A percentile compares a stretch with the other conserved stretches of the same genome.
These are phyloP conservation scores for Odontarrhena argentea DNA, from an alignment of 345 rosid genomes.

Conservation along the genomic window DNA sequence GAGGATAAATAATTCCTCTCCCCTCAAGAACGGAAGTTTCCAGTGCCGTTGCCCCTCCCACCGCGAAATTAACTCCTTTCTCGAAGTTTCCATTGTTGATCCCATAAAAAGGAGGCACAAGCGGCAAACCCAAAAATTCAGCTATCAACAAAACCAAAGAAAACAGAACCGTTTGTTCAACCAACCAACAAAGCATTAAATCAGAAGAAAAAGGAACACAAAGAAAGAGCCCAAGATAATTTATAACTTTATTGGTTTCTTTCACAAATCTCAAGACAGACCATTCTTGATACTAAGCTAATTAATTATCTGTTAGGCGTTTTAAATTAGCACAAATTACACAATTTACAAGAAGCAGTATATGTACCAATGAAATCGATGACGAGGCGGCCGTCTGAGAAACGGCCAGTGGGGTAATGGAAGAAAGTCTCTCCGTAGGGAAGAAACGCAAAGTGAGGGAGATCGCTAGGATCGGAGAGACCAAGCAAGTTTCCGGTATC, in stretches of 20 bases:
- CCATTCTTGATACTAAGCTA: no score
- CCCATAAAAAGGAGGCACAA: conserved; percentile 45
- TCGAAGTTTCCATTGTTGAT: conserved; percentile 27
- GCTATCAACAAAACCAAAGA: conserved; percentile 35
- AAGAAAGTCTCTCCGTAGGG: conserved; percentile 59
- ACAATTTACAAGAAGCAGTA: not conserved
- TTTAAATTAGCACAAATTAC: no score
- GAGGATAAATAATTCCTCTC: conserved; percentile 25
- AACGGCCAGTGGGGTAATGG: conserved; percentile 51
- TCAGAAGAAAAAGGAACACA: not conserved
- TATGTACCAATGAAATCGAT: conserved; percentile 55
- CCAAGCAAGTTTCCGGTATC: conserved; percentile 53
- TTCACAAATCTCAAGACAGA: no score
- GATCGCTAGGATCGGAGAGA: conserved; percentile 19
- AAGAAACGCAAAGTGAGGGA: conserved; percentile 35
- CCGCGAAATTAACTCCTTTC: conserved; percentile 53
- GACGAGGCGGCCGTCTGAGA: conserved; percentile 54
- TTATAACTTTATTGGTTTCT: no score
- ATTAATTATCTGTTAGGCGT: no score
- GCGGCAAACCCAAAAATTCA: conserved; percentile 42
- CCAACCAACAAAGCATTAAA: no score
- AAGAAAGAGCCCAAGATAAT: no score
- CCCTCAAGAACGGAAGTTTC: conserved; percentile 26
- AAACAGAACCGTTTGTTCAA: not conserved
- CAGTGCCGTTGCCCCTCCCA: conserved; percentile 47